These are phyloP conservation scores for Trichoderma orchidacearum DNA, from an alignment of 495 filamentous ascomycete genomes.

Conservation along the genomic window DNA sequence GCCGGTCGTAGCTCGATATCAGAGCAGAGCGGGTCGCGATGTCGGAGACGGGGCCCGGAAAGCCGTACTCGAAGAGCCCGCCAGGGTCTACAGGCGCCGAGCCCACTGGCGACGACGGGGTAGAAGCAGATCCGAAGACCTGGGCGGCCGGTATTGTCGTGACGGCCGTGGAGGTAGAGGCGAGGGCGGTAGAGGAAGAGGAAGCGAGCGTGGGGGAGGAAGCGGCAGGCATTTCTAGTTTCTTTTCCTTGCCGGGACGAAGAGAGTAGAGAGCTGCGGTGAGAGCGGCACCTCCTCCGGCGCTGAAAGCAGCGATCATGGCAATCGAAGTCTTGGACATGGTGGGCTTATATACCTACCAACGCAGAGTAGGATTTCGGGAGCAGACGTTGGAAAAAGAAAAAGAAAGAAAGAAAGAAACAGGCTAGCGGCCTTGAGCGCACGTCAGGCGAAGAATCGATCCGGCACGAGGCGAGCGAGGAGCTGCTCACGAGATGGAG, in stretches of 20 bases:
- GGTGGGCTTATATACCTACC: conserved; percentile 1
- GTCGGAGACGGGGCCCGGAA: conserved; percentile 82
- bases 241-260: conserved; percentile 34
- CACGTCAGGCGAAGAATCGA: neutral
- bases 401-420: neutral
- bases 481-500: neutral
- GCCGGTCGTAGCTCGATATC: conserved; percentile 79
- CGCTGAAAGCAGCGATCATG: conserved; percentile 76
- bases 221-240: conserved; percentile 27
- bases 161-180: conserved; percentile 17
- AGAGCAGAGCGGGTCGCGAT: conserved; percentile 60
- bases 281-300: conserved; percentile 73
- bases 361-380: no score
- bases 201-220: conserved; percentile 19
- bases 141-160: neutral
- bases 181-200: conserved; percentile 8
- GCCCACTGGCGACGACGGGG: neutral
- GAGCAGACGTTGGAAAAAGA: no score
- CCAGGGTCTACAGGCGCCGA: conserved; percentile 60
- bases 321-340: conserved; percentile 86
- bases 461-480: neutral
- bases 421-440: neutral
- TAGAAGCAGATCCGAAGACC: conserved; percentile 8
- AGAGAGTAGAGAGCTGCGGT: conserved; percentile 63
- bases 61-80: conserved; percentile 92